A percentile compares a stretch with the other conserved stretches of the same genome.
phyloP scores from a whole-genome alignment of 73 alveolate species.

The Paramecium octaurelia region DNA sequence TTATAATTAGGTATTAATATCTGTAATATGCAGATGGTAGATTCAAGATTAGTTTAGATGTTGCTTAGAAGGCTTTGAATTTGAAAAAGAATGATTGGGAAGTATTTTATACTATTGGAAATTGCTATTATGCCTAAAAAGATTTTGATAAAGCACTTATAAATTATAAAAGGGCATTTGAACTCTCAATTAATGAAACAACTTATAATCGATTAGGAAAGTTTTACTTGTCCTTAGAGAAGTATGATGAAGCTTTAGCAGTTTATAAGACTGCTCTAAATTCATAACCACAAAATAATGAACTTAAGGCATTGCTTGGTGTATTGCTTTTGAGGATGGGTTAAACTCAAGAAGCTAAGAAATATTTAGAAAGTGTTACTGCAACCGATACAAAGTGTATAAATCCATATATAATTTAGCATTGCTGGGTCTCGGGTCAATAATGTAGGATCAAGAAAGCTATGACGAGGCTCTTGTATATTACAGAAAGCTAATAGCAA shows the following conservation, averaged over 20 bases:
- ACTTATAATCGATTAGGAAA: constrained; percentile 61
- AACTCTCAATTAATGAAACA: constrained; percentile 65
- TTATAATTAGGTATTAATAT: constrained; percentile 20
- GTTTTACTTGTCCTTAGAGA: constrained; percentile 61
- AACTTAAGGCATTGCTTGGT: constrained; percentile 70
- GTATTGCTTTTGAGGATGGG: constrained; percentile 63
- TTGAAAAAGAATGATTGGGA: constrained; percentile 72
- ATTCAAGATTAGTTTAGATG: constrained; percentile 65
- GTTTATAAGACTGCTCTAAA: constrained; percentile 69
- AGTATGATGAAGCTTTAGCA: constrained; percentile 66
- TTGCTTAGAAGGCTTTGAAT: constrained; percentile 47
- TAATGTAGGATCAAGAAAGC: constrained; percentile 52
- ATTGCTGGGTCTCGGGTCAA: constrained; percentile 70
- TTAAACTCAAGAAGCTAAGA: constrained; percentile 68
- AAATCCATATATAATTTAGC: not conserved
- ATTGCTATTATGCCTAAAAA: constrained; percentile 68
- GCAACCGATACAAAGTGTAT: constrained; percentile 66
- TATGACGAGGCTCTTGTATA: constrained; percentile 63
- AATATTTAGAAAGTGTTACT: constrained; percentile 58
- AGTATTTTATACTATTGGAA: constrained; percentile 73
- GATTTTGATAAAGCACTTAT: constrained; percentile 70
- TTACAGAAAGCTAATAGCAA: constrained; percentile 59
- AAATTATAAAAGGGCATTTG: constrained; percentile 65
- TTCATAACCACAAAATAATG: constrained; percentile 64
- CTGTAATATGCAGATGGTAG: constrained; percentile 71